Base-by-base conservation (phyloP, 306 rosid genomes). In the Medicago lupulina region DNA sequence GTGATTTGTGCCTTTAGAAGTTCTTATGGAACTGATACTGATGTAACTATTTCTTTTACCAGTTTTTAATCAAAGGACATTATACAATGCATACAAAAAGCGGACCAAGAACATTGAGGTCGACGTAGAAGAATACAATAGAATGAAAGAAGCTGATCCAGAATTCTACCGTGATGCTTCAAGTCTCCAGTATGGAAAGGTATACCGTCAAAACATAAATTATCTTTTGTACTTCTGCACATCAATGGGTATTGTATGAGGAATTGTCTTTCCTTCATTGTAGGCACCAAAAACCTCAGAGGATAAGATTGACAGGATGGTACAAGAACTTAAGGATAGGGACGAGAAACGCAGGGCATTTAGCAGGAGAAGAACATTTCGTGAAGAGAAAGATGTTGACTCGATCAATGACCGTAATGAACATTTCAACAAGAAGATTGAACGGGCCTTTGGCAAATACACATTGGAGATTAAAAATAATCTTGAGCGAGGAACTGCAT, bases 141-240 rank as follows among this genome's bases (percentile, higher is more conserved):
- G 76, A 84, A 95, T 95, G 99, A 95, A 89, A 86, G 97, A 88
- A 87, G 88, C 96, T 61, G 99, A 92, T 86, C 99, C 98, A 0
- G 99, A 95, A 87, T 95, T 95, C 86, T 95, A 92, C 57, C 97
- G 99, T n/a, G 98, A 92, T 71, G 98, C 99, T 67, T 87, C 99
- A 60, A 92, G 98, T 87, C 97, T 92, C 70, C 97, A 85, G 50
- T 92, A 92, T 80, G 99, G 99, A 57, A 95, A 95, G 97, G 99
- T 95, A 83, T 14, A 31, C 43, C 61, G 9, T 81, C 66, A 43
- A 17, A 77, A 64, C 75, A 76, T 40, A 0, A 58, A 13, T 21
- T 76, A 68, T 67, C 15, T 60, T 58, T 23, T 58, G 17, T 28
- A 61, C 46, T n/a, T 76, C 12, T 79, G 58, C 65, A 15, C 34